These are phyloP conservation scores for Brassica nigra DNA, from an alignment of 345 rosid genomes.

Conservation along the genomic window DNA sequence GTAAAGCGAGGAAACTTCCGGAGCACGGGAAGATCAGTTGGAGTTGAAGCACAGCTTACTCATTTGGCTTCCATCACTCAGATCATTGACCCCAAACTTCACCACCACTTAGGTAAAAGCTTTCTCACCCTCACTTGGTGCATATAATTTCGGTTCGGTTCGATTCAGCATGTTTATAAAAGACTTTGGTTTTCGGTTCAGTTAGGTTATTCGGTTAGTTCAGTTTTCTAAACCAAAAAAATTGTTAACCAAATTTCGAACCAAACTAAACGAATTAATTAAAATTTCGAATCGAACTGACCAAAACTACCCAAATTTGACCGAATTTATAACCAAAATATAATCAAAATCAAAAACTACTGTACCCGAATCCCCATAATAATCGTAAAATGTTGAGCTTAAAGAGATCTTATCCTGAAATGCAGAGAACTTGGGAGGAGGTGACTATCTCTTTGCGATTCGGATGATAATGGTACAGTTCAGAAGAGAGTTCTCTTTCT, in stretches of 20 bases:
- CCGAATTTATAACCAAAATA: too few species aligned
- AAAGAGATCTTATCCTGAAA: slow-evolving; percentile 6
- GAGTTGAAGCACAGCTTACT: slow-evolving; percentile 87
- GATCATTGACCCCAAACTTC: slow-evolving; percentile 96
- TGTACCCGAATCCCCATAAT: too few species aligned
- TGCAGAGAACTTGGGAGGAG: slow-evolving; percentile 92
- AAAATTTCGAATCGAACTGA: too few species aligned
- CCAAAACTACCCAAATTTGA: too few species aligned
- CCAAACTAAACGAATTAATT: too few species aligned
- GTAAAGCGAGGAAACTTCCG: slow-evolving; percentile 84
- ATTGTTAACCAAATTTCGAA: too few species aligned
- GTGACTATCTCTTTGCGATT: slow-evolving; percentile 93
- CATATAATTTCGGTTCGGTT: background rate
- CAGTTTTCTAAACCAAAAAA: too few species aligned
- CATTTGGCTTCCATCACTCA: slow-evolving; percentile 92
- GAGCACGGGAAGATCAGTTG: slow-evolving; percentile 87
- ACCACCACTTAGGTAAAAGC: slow-evolving; percentile 81
- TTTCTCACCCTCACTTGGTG: background rate
- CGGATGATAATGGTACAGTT: slow-evolving; percentile 97
- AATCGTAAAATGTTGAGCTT: background rate
- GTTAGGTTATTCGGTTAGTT: too few species aligned
- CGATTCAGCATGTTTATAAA: too few species aligned
- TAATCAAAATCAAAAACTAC: too few species aligned
- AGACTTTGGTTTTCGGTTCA: too few species aligned
- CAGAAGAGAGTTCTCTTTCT: slow-evolving; percentile 92